These are phyloP conservation scores for Solanum chiquidenum DNA, from an alignment of 257 asterid species.

Conservation along the genomic window DNA sequence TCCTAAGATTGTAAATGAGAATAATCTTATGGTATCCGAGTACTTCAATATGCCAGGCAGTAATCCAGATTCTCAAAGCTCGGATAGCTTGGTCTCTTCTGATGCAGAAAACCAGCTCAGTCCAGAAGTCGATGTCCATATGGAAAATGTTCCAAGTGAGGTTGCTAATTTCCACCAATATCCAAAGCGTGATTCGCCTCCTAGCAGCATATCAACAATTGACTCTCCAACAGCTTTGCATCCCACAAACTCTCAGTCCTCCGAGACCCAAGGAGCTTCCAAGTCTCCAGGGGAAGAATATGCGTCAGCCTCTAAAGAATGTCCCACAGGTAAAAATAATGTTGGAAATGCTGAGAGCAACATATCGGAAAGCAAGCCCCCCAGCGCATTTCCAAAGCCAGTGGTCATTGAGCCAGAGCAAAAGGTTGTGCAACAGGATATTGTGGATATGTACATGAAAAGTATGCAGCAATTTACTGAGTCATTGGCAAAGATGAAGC, in stretches of 20 bases:
- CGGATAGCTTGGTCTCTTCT: constrained; percentile 46
- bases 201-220: constrained; percentile 45
- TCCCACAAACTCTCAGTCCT: constrained; percentile 41
- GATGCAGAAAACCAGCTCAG: constrained; percentile 47
- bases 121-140: constrained; percentile 28
- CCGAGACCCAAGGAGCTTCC: constrained; percentile 31
- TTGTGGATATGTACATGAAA: constrained; percentile 96
- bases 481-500: constrained; percentile 93
- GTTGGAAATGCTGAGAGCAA: constrained; percentile 29
- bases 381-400: constrained; percentile 32
- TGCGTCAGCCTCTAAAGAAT: constrained; percentile 32
- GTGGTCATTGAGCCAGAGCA: constrained; percentile 53
- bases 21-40: constrained; percentile 77
- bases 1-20: constrained; percentile 69
- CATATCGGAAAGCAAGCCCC: constrained; percentile 18
- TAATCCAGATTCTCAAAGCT: constrained; percentile 41
- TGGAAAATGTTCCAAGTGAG: constrained; percentile 28
- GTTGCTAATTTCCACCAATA: constrained; percentile 3
- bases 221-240: constrained; percentile 35
- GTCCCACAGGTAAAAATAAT: constrained; percentile 24
- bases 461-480: constrained; percentile 97
- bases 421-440: constrained; percentile 85
- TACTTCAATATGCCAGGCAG: constrained; percentile 59
- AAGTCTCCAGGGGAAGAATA: constrained; percentile 34
- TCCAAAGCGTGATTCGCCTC: constrained; percentile 48